phyloP scores from a whole-genome alignment of 176 grass and related monocot genomes.

The Zizania latifolia region DNA sequence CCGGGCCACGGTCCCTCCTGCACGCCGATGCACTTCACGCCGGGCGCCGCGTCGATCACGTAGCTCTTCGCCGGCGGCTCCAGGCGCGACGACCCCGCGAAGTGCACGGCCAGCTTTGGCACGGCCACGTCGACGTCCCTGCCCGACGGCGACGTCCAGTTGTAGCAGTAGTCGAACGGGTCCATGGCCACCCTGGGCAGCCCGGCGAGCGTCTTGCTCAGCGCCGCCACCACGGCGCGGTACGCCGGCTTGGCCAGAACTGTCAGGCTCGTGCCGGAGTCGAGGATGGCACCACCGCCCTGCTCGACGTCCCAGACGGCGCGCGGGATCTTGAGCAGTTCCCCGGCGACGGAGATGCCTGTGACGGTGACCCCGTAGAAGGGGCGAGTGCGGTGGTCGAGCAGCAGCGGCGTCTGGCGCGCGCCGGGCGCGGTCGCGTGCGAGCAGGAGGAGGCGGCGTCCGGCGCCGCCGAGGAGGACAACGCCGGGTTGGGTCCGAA shows the following conservation, averaged over 20 bases:
- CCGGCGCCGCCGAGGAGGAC: not conserved
- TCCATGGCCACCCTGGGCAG: conserved; percentile 52
- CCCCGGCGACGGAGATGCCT: conserved; percentile 55
- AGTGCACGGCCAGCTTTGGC: conserved; percentile 64
- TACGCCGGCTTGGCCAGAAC: conserved; percentile 64
- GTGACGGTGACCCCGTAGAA: conserved; percentile 65
- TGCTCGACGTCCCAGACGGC: conserved; percentile 64
- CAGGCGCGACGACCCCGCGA: conserved; percentile 47
- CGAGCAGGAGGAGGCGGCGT: not conserved
- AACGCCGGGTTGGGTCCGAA: conserved; percentile 58
- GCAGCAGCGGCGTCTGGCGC: conserved; percentile 54
- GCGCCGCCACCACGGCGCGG: conserved; percentile 46
- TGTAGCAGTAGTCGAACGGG: conserved; percentile 96
- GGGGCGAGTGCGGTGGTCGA: conserved; percentile 52
- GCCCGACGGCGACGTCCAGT: conserved; percentile 61
- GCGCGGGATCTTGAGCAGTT: conserved; percentile 56
- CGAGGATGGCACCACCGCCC: conserved; percentile 77
- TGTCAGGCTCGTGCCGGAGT: conserved; percentile 83
- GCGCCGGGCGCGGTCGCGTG: not conserved
- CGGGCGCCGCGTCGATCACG: conserved; percentile 75
- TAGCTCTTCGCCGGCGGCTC: conserved; percentile 90
- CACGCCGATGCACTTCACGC: conserved; percentile 82
- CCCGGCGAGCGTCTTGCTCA: conserved; percentile 39
- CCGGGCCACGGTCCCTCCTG: conserved; percentile 59
- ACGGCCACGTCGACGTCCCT: not conserved